These are phyloP conservation scores for Diaporthe sp. DNA, from an alignment of 2,329 filamentous ascomycete species.

Conservation along the genomic window DNA sequence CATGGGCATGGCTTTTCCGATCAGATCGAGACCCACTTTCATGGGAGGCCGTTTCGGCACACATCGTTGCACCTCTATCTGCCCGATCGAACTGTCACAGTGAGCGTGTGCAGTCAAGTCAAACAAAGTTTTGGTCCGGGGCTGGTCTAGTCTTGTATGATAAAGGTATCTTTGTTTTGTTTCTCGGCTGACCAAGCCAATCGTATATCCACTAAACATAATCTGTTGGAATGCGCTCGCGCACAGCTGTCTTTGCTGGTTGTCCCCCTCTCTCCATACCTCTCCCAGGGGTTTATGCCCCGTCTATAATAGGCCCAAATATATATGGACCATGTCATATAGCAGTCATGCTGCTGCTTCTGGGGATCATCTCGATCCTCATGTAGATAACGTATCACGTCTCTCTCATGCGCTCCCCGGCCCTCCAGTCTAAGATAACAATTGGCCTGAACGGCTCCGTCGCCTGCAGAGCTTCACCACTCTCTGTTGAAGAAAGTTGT, in stretches of 20 bases:
- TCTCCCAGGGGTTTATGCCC: neutral
- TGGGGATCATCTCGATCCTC: neutral
- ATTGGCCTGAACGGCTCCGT: neutral
- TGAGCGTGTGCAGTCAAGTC: neutral
- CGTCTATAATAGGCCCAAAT: neutral
- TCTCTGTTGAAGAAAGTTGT: slow-evolving; percentile 12
- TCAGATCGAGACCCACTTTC: slow-evolving; percentile 28
- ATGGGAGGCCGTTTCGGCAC: slow-evolving; percentile 29
- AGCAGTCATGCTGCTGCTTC: slow-evolving; percentile 5
- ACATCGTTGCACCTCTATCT: neutral
- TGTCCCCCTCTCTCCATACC: neutral
- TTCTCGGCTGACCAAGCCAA: neutral
- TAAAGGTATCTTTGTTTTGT: slow-evolving; percentile 1
- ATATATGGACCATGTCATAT: slow-evolving; percentile 12
- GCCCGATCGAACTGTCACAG: neutral
- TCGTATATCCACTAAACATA: neutral
- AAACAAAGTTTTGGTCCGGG: neutral
- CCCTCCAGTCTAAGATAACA: neutral
- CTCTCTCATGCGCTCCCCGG: neutral
- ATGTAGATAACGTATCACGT: neutral
- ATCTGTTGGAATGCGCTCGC: neutral
- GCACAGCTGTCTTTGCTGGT: slow-evolving; percentile 18
- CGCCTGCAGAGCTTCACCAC: neutral
- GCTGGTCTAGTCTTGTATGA: neutral
- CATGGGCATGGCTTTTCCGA: slow-evolving; percentile 24